phyloP scores from a whole-genome alignment of 75 land plant species.

The Picea glauca region DNA sequence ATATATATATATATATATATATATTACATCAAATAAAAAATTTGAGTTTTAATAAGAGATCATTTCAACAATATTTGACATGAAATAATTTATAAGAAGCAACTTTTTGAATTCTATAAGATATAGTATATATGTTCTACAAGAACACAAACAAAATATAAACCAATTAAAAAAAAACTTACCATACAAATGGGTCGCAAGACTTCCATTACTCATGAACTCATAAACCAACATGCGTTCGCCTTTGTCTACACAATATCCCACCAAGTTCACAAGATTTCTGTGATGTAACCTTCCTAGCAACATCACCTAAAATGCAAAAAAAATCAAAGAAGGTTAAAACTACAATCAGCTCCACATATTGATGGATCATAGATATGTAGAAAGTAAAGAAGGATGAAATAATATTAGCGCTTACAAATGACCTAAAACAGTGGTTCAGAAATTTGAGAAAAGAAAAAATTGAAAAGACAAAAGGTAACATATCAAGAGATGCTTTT shows the following conservation, averaged over 20 bases:
- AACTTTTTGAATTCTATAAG: too few species aligned
- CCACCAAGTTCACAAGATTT: constrained; percentile 94
- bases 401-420: neutral
- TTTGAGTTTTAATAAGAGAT: too few species aligned
- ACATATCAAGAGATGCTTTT: neutral
- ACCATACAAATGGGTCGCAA: constrained; percentile 70
- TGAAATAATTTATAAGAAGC: too few species aligned
- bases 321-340: constrained; percentile 1
- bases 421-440: neutral
- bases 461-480: neutral
- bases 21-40: neutral
- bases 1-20: neutral
- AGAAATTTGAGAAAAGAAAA: neutral
- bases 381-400: neutral
- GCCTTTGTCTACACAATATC: constrained; percentile 93
- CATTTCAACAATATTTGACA: too few species aligned
- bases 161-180: constrained; percentile 14
- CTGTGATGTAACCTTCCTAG: constrained; percentile 92
- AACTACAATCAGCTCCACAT: neutral
- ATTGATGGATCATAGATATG: neutral
- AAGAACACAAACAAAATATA: neutral
- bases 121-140: too few species aligned
- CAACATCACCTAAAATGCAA: constrained; percentile 57
- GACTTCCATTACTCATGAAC: constrained; percentile 93
- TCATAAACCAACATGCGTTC: constrained; percentile 88